Percentiles rank a stretch among this genome's conserved stretches.
Conservation (phyloP, 768 basidiomycete genomes). For the Kwoniella dendrophila region DNA sequence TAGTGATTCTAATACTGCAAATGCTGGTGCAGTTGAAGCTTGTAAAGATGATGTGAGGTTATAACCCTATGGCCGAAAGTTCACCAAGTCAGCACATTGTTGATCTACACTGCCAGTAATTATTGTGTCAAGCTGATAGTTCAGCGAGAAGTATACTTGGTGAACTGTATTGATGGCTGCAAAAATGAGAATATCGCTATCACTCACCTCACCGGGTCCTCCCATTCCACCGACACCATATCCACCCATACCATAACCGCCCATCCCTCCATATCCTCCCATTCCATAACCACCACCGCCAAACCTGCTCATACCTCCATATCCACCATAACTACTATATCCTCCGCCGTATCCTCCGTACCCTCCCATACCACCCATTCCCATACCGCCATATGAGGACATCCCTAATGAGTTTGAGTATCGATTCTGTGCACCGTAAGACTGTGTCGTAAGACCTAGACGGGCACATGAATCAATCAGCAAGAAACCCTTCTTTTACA, state of each 20-base stretch:
- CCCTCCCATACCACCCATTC: slow-evolving; percentile 47
- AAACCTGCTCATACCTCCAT: slow-evolving; percentile 31
- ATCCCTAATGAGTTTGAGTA: slow-evolving; percentile 29
- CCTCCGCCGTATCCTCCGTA: slow-evolving; percentile 59
- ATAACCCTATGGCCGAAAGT: slow-evolving; percentile 57
- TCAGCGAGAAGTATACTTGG: no score
- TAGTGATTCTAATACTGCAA: slow-evolving; percentile 87
- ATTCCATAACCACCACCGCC: slow-evolving; percentile 50
- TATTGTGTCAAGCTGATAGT: background rate
- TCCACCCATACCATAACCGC: slow-evolving; percentile 35
- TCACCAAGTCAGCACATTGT: slow-evolving; percentile 21
- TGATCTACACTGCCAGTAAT: background rate
- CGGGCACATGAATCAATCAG: background rate
- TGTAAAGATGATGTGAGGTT: slow-evolving; percentile 86
- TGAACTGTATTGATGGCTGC: no score
- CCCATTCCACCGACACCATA: slow-evolving; percentile 60
- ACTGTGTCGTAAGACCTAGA: slow-evolving; percentile 1
- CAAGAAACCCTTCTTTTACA: background rate
- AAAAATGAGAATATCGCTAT: no score
- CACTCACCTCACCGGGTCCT: slow-evolving; percentile 60
- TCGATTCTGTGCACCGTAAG: slow-evolving; percentile 9
- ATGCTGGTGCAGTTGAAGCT: slow-evolving; percentile 85
- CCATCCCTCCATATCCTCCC: slow-evolving; percentile 42
- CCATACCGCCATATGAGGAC: slow-evolving; percentile 29
- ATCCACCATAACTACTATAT: slow-evolving; percentile 56